Evolutionary conservation across 2,329 filamentous ascomycete genomes (phyloP), one percentile per base, ranked within the genome.

Genomic region (Exophiala aquamarina): DNA sequence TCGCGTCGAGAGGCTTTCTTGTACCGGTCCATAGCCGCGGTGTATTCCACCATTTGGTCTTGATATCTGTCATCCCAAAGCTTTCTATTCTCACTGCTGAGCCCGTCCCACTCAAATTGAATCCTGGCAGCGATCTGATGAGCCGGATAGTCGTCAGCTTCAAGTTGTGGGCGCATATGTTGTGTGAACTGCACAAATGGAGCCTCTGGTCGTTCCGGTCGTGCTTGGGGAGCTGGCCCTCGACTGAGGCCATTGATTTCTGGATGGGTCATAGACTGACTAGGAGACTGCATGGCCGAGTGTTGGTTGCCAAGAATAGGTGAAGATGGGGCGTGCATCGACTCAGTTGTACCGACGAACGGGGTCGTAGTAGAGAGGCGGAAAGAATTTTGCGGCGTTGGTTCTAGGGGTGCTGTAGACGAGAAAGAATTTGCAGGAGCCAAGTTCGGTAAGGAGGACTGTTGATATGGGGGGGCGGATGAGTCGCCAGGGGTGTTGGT

Each of bases 21-120:
- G 28, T 43, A 59, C 10, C 28, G 41, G 40, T 60, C 56, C 54
- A 57, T 57, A 3, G 41, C 48, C 10, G 44, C 43, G 17, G 54
- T 51, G 34, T 59, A 57, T 21, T 57, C 47, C 26, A 33, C 41
- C 58, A 60, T 59, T 34, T 60, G 55, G 10, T 59, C 55, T 33
- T 54, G 29, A 35, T 61, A 61, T 20, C 56, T 41, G 14, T 56
- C 53, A 3, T 61, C 57, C 57, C 57, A 59, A n/a, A 57, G 44
- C 20, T 49, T 49, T 37, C 52, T 44, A 34, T 57, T 59, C 18
- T 57, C 59, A 2, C 34, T 13, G 36, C 49, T 54, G 13, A 59
- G 33, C 11, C 49, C 46, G 4, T 56, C 50, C 59, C 59, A 61
- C 36, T 57, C 55, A n/a, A 44, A 35, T 20, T 56, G 47, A 26